These are phyloP conservation scores for Trichomonascaceae sp. DNA, from an alignment of 1,139 yeast genomes.

Conservation along the genomic window DNA sequence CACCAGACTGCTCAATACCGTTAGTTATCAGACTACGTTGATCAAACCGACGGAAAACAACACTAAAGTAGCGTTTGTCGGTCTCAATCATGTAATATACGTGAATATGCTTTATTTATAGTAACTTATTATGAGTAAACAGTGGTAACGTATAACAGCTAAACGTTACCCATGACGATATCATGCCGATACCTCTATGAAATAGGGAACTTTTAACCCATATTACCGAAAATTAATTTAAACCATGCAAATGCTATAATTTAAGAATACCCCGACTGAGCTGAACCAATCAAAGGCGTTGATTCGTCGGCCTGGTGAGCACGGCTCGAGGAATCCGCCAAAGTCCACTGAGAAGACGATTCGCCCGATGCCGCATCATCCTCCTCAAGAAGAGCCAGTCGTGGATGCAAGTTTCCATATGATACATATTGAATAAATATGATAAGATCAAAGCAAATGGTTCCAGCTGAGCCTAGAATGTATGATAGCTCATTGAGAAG, in stretches of 20 bases:
- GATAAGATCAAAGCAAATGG: slow-evolving; percentile 66
- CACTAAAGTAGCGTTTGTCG: too few species aligned
- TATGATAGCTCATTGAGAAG: slow-evolving; percentile 71
- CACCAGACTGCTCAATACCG: too few species aligned
- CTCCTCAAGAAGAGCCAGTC: slow-evolving; percentile 1
- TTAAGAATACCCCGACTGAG: background rate
- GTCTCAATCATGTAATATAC: too few species aligned
- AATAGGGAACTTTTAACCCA: too few species aligned
- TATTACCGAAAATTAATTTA: background rate
- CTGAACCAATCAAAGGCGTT: background rate
- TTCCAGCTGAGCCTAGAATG: slow-evolving; percentile 80
- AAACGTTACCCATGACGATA: too few species aligned
- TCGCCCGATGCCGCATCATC: background rate
- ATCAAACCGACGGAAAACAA: too few species aligned
- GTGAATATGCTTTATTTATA: background rate
- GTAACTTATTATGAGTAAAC: too few species aligned
- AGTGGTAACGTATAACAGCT: too few species aligned
- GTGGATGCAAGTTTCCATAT: slow-evolving; percentile 27
- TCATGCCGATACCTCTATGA: too few species aligned
- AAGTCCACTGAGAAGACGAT: background rate
- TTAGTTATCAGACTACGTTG: too few species aligned
- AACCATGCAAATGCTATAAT: background rate
- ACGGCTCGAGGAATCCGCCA: background rate
- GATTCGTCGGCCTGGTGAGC: background rate
- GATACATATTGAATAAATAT: slow-evolving; percentile 60